Evolutionary conservation across 73 alveolate species (phyloP), one percentile per base, ranked within the genome.

Genomic region (Uronychia binucleata): DNA sequence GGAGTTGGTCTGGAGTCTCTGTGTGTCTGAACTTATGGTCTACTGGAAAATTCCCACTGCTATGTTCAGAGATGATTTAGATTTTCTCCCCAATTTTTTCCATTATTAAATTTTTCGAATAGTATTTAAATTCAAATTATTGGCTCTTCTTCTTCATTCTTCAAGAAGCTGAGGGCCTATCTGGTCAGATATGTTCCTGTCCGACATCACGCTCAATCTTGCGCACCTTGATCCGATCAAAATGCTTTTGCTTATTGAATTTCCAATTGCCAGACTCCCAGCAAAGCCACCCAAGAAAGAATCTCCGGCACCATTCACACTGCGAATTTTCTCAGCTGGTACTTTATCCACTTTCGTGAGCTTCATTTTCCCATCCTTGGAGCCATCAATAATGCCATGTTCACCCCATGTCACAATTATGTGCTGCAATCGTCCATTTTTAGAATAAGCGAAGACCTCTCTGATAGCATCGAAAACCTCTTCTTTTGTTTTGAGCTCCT

Each of bases 301-400:
- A 74, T 83, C 90, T 0, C 90, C 90, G 27, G 84, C 78, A 1
- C 90, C 90, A 30, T 58, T 81, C 33, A 81, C 84, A 31, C 84
- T 74, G 34, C 74, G 60, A 1, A 83, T 57, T 30, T 31, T 25
- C 34, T 26, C 34, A 0, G 60, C 57, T 13, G 28, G 74, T 27
- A 59, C 26, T 1, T n/a, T n/a, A n/a, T n/a, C n/a, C n/a, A n/a
- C n/a, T n/a, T n/a, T n/a, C n/a, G n/a, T n/a, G n/a, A n/a, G n/a
- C n/a, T n/a, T n/a, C n/a, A n/a, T n/a, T n/a, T n/a, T n/a, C n/a
- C n/a, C n/a, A n/a, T n/a, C n/a, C n/a, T n/a, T n/a, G n/a, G n/a
- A n/a, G n/a, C 77, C 83, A 33, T 83, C 30, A 8, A 74, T 30
- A 0, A 83, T 84, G 1, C 90, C 90, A 26, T 75, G 0, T 1